Percentiles rank a stretch among this genome's conserved stretches.
Conservation (phyloP, 2,329 filamentous ascomycete species). For the Kalmusia sp. region DNA sequence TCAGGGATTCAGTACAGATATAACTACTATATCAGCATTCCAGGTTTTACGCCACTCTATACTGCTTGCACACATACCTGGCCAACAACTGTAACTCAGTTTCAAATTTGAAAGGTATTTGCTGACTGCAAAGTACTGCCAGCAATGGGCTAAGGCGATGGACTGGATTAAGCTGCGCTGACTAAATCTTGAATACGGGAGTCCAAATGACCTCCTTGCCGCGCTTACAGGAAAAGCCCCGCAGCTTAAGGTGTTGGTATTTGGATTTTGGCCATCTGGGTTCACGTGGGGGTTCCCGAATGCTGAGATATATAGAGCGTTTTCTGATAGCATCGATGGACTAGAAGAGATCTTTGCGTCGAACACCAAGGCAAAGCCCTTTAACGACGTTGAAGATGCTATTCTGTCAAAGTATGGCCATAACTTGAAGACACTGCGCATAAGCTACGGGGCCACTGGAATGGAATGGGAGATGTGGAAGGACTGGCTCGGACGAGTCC, state of each 20-base stretch:
- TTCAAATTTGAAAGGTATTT: background rate
- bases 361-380: background rate
- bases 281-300: background rate
- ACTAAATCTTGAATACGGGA: slow-evolving; percentile 5
- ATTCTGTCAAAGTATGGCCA: background rate
- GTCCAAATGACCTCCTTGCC: background rate
- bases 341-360: slow-evolving; percentile 5
- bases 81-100: background rate
- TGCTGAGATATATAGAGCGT: background rate
- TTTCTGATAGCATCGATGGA: slow-evolving; percentile 7
- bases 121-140: slow-evolving; percentile 3
- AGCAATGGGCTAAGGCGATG: slow-evolving; percentile 6
- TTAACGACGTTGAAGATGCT: background rate
- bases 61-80: background rate
- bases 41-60: background rate
- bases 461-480: slow-evolving; percentile 4
- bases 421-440: slow-evolving; percentile 4
- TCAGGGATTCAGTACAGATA: background rate
- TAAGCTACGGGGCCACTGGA: background rate
- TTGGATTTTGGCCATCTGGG: background rate
- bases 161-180: slow-evolving; percentile 9
- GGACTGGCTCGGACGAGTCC: slow-evolving; percentile 1
- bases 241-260: slow-evolving; percentile 2
- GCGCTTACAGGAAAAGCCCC: slow-evolving; percentile 6
- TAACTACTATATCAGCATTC: background rate